phyloP scores from a whole-genome alignment of 768 basidiomycete genomes.

The Agaricus blazei region DNA sequence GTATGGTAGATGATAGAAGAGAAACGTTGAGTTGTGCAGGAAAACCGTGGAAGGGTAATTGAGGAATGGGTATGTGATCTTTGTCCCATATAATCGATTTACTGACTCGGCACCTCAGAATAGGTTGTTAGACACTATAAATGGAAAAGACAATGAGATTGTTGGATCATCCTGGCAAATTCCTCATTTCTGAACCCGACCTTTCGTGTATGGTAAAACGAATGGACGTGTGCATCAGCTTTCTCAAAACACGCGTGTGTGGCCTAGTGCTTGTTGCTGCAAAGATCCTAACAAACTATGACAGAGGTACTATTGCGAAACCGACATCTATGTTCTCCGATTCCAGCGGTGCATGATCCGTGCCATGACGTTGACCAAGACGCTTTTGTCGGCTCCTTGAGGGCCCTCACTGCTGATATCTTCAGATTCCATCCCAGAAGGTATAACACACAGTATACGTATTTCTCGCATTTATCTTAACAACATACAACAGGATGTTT shows the following conservation, averaged over 20 bases:
- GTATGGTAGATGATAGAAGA: constrained; percentile 89
- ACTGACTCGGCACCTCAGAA: constrained; percentile 44
- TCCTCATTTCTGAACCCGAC: constrained; percentile 83
- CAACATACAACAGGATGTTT: constrained; percentile 51
- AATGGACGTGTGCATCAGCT: constrained; percentile 92
- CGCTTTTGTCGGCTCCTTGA: constrained; percentile 86
- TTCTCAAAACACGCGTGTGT: constrained; percentile 80
- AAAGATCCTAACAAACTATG: not conserved
- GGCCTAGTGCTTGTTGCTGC: not conserved
- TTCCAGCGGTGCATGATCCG: constrained; percentile 98
- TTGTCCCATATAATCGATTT: not conserved
- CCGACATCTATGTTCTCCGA: constrained; percentile 90
- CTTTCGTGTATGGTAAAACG: constrained; percentile 96
- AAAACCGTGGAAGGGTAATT: constrained; percentile 84
- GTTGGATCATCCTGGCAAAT: constrained; percentile 91
- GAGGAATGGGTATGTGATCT: constrained; percentile 72
- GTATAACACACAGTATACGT: constrained; percentile 25
- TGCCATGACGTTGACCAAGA: constrained; percentile 96
- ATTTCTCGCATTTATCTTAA: not conserved
- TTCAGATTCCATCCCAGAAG: constrained; percentile 68
- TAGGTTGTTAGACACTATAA: constrained; percentile 67
- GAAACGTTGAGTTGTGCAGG: constrained; percentile 82
- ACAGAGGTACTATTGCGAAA: constrained; percentile 87
- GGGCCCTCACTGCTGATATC: constrained; percentile 75
- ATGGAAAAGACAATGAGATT: constrained; percentile 91